These are phyloP conservation scores for Gossypium trilobum DNA, from an alignment of 441 rosid species.

Conservation along the genomic window DNA sequence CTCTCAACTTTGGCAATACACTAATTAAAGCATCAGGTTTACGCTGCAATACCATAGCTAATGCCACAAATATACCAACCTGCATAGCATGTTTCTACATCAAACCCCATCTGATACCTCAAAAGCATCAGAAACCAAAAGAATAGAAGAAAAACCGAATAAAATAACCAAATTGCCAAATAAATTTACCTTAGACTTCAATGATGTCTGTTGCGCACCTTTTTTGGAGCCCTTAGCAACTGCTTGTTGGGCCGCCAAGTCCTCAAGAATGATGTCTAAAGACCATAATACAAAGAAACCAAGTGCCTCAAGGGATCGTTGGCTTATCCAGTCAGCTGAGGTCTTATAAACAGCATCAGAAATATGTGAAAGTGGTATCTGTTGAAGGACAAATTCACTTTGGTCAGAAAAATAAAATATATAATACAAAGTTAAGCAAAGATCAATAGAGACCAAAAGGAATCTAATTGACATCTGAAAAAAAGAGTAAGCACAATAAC, in stretches of 20 bases:
- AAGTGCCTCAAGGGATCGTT: slow-evolving; percentile 64
- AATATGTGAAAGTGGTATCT: slow-evolving; percentile 67
- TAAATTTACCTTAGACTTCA: slow-evolving; percentile 65
- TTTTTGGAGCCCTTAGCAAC: slow-evolving; percentile 57
- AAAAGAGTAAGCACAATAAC: not conserved
- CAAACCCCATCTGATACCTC: not conserved
- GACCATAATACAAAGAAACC: slow-evolving; percentile 62
- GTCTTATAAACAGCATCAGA: slow-evolving; percentile 54
- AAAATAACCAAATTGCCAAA: not conserved
- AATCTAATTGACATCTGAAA: not conserved
- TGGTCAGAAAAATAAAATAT: not conserved
- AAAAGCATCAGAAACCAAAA: not conserved
- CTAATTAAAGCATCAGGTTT: slow-evolving; percentile 71
- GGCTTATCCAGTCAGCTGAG: slow-evolving; percentile 71
- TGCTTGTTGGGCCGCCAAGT: slow-evolving; percentile 48
- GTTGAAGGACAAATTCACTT: slow-evolving; percentile 16
- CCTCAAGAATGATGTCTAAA: slow-evolving; percentile 56
- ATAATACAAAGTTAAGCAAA: not conserved
- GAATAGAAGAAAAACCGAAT: not conserved
- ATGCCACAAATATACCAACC: slow-evolving; percentile 80
- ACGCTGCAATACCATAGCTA: slow-evolving; percentile 72
- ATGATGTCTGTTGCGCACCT: slow-evolving; percentile 45
- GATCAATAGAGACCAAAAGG: not conserved
- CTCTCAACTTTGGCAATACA: slow-evolving; percentile 52
- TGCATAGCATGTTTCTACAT: slow-evolving; percentile 23